Base-by-base conservation (phyloP, 2,329 filamentous ascomycete species). In the Paraphaeosphaeria sporulosa region DNA sequence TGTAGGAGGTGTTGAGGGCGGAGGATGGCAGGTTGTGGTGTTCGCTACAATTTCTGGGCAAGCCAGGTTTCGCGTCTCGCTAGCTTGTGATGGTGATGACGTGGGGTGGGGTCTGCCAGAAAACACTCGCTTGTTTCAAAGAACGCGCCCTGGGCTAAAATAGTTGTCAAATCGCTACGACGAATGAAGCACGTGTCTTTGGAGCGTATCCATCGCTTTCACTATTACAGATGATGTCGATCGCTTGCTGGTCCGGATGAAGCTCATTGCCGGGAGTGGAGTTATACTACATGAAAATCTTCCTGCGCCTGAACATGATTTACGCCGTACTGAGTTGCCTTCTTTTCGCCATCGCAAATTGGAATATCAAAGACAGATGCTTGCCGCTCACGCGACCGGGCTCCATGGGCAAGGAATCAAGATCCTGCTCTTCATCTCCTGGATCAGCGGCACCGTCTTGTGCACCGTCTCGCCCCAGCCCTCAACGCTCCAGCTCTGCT, bases 401-500 rank as follows among this genome's bases (percentile, higher is more conserved):
- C 93, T 97, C 95, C 95, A 99, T 9, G 93, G 91, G 90, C 97
- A 94, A 13, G 95, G 93, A 62, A 98, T 89, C 75, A 99, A 79
- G 71, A 99, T 93, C 71, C 92, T 87, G 75, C 93, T 96, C 86
- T 95, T 93, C 95, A 99, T 99, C 60, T 84, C 89, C 82, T 97
- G 94, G 71, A 99, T 99, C 65, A 99, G 85, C 34, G 95, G 95
- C 49, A 99, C 95, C 1, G 95, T 99, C 86, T 96, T 97, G 84
- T 99, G 95, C 40, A 98, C 95, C 25, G 94, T 97, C 74, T 97
- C 92, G 55, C 91, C 93, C 95, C 95, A 99, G 48, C 95, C 95
- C 75, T 97, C 91, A 43, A 96, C 88, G 66, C 89, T 88, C 95
- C 95, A 99, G 78, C 94, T 97, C 85, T 96, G 89, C 84, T 99